Evolutionary conservation across 768 basidiomycete species (phyloP), one percentile per base, ranked within the genome.

Genomic region (Tubosaeta sp.): DNA sequence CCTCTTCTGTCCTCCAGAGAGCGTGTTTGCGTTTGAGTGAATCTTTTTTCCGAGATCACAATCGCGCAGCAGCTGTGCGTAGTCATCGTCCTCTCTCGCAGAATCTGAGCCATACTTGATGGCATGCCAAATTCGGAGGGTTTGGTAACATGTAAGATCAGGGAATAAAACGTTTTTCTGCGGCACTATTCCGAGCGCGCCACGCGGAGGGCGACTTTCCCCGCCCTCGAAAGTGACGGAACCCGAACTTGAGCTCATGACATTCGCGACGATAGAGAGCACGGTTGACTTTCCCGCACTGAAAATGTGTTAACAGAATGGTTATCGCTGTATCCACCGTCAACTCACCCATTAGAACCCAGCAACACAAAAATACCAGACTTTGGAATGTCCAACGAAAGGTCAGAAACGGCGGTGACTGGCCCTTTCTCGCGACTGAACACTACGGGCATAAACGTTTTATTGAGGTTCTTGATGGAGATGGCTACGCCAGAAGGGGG

Each of bases 131-230:
- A 90, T 77, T 1, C 75, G 72, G 14, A 90, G 70, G 2, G 86
- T 88, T 68, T 91, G 85, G 43, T 81, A 71, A 62, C 87, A 90
- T 1, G 83, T 77, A 18, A 91, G 69, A 48, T 90, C 87, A 0
- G 86, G 80, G 62, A 90, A 87, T 3, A 91, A 73, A 5, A 91
- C 87, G 58, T 91, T 90, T 71, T 87, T 89, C 70, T 90, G 88
- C 1, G 87, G 86, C 0, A 88, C 87, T 51, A 91, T 83, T 2
- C 89, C 88, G 16, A 91, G 63, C 0, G 78, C 79, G 7, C 87
- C 86, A 0, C 80, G 81, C 5, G 83, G 72, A 7, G 84, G 83
- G 25, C 71, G 71, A 35, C 74, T 60, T 16, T 69, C 64, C 0
- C 81, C 81, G 31, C 81, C 81, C 58, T 79, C 79, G 51, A 75